Percentiles rank a stretch among this genome's conserved stretches.
Conservation (phyloP, 441 rosid species). For the Pelargonium fulgidum region DNA sequence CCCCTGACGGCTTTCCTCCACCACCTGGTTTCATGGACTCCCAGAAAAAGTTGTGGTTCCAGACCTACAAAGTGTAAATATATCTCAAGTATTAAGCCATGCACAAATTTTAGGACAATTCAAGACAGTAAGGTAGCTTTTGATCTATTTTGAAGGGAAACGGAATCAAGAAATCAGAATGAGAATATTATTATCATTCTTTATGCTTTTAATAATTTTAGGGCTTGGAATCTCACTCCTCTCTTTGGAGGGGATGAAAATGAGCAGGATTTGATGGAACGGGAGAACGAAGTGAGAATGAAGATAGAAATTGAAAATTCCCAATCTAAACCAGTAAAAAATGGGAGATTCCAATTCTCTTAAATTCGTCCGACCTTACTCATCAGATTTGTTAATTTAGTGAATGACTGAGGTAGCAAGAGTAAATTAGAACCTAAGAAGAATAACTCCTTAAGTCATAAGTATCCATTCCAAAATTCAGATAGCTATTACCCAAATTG, state of each 20-base stretch:
- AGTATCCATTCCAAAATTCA: background rate
- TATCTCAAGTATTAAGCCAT: background rate
- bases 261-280: background rate
- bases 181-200: background rate
- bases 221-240: background rate
- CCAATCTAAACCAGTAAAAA: background rate
- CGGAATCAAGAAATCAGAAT: background rate
- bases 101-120: no score
- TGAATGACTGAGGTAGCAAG: background rate
- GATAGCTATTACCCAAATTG: background rate
- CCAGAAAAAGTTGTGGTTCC: conserved; percentile 96
- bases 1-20: conserved; percentile 82
- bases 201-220: background rate
- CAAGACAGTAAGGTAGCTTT: no score
- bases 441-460: background rate
- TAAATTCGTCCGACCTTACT: background rate
- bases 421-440: background rate
- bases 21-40: conserved; percentile 87
- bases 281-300: background rate
- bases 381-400: background rate
- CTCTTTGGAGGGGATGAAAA: conserved; percentile 1
- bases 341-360: background rate
- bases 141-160: background rate
- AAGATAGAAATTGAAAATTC: no score
- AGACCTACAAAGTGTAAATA: conserved; percentile 42